A percentile compares a stretch with the other conserved stretches of the same genome.
These are phyloP conservation scores for Pisolithus thermaeus DNA, from an alignment of 1,284 basidiomycete species.

Conservation along the genomic window DNA sequence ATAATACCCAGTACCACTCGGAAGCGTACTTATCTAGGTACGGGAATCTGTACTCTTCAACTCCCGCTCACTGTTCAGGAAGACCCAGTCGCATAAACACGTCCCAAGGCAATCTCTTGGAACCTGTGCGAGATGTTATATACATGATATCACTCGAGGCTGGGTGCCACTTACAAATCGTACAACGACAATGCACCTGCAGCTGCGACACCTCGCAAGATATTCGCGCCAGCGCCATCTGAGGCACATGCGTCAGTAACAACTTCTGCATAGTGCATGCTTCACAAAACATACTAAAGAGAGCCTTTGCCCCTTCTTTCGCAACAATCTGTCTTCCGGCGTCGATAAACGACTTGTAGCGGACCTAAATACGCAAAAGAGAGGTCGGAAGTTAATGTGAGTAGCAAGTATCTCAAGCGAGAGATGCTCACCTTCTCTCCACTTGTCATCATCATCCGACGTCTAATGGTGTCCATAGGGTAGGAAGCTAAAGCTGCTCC, in stretches of 20 bases:
- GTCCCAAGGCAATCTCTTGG: constrained; percentile 38
- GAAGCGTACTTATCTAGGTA: too few relatives aligned
- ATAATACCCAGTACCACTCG: too few relatives aligned
- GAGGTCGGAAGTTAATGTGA: background rate
- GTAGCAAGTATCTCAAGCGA: background rate
- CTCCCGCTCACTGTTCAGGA: constrained; percentile 12
- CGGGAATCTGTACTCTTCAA: too few relatives aligned
- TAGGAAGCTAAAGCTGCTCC: constrained; percentile 58
- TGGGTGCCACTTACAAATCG: constrained; percentile 48
- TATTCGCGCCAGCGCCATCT: constrained; percentile 56
- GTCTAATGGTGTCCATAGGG: constrained; percentile 62
- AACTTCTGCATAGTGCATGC: constrained; percentile 1
- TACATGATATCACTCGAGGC: constrained; percentile 17
- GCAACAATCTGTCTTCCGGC: constrained; percentile 57
- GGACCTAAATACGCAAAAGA: constrained; percentile 15
- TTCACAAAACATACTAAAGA: constrained; percentile 42
- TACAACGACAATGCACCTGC: constrained; percentile 68
- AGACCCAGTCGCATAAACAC: constrained; percentile 35
- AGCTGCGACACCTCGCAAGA: constrained; percentile 61
- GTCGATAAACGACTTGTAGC: constrained; percentile 53
- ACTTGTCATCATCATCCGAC: constrained; percentile 70
- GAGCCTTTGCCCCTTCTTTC: constrained; percentile 51
- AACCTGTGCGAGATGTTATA: constrained; percentile 26
- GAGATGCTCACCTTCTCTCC: constrained; percentile 41
- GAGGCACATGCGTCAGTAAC: background rate